These are phyloP conservation scores for Chrysosporium queenslandicum DNA, from an alignment of 2,329 filamentous ascomycete genomes.

Conservation along the genomic window DNA sequence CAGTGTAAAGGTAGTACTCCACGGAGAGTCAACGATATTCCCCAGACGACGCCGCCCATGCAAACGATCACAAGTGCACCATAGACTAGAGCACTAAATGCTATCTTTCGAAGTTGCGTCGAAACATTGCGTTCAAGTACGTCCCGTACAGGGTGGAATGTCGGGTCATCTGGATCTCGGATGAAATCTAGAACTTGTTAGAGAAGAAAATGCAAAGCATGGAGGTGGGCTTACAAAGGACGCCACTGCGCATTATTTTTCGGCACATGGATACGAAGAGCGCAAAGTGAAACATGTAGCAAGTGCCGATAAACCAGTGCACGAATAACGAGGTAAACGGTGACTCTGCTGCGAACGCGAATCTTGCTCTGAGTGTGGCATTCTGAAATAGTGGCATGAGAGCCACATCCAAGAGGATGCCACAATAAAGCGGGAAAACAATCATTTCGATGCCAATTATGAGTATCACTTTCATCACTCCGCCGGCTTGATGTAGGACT, in stretches of 20 bases:
- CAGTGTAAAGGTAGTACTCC: constrained; percentile 83
- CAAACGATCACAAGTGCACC: constrained; percentile 87
- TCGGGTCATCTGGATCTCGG: constrained; percentile 92
- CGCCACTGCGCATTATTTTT: constrained; percentile 90
- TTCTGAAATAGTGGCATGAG: constrained; percentile 80
- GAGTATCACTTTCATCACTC: constrained; percentile 92
- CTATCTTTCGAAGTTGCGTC: constrained; percentile 89
- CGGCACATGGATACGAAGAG: constrained; percentile 98
- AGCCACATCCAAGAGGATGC: constrained; percentile 77
- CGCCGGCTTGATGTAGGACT: constrained; percentile 79
- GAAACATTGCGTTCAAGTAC: constrained; percentile 86
- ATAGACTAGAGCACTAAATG: constrained; percentile 92
- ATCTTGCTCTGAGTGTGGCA: constrained; percentile 64
- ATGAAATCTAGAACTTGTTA: constrained; percentile 62
- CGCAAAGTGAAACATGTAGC: constrained; percentile 99
- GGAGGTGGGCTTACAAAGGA: constrained; percentile 59
- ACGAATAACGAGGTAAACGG: constrained; percentile 90
- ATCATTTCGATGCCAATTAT: constrained; percentile 99
- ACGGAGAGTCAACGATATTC: constrained; percentile 57
- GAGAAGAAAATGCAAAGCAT: not conserved
- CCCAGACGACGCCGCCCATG: constrained; percentile 91
- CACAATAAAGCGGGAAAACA: constrained; percentile 90
- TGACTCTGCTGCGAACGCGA: constrained; percentile 66
- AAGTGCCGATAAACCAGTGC: constrained; percentile 97
- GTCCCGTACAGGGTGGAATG: constrained; percentile 94